Evolutionary conservation across 176 grass and related monocot species (phyloP).

Genomic region (Zea luxurians): DNA sequence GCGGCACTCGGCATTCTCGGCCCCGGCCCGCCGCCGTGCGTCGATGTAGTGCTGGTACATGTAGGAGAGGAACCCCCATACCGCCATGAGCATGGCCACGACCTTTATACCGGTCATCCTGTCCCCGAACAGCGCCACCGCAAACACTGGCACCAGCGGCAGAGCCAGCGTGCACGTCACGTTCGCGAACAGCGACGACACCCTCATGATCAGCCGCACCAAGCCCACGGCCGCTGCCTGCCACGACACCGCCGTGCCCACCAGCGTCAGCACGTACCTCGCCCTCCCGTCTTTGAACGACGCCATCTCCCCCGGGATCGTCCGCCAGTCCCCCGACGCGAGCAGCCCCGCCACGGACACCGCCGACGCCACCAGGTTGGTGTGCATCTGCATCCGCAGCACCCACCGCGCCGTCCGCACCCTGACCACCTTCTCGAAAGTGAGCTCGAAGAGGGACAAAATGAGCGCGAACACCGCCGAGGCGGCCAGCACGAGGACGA

Average conservation of each 20-base stretch:
- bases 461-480: slow-evolving; percentile 60
- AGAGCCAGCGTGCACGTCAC: slow-evolving; percentile 63
- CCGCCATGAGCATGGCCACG: slow-evolving; percentile 69
- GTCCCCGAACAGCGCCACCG: slow-evolving; percentile 72
- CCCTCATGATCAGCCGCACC: slow-evolving; percentile 43
- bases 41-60: slow-evolving; percentile 83
- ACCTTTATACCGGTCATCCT: slow-evolving; percentile 71
- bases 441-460: slow-evolving; percentile 59
- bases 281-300: slow-evolving; percentile 48
- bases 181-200: slow-evolving; percentile 88
- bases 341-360: slow-evolving; percentile 49
- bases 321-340: slow-evolving; percentile 53
- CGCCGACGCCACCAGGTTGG: slow-evolving; percentile 32
- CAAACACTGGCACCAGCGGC: slow-evolving; percentile 73
- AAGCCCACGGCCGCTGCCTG: slow-evolving; percentile 48
- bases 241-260: slow-evolving; percentile 56
- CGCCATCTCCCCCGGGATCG: slow-evolving; percentile 50
- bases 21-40: slow-evolving; percentile 14
- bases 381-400: slow-evolving; percentile 43
- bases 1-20: slow-evolving; percentile 22
- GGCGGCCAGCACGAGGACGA: slow-evolving; percentile 59
- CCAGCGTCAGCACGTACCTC: slow-evolving; percentile 64
- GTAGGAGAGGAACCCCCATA: slow-evolving; percentile 88
- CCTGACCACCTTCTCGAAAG: slow-evolving; percentile 58
- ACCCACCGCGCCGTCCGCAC: slow-evolving; percentile 42